Evolutionary conservation across 2,329 filamentous ascomycete species (phyloP).

Genomic region (Furcasterigmium furcatum): DNA sequence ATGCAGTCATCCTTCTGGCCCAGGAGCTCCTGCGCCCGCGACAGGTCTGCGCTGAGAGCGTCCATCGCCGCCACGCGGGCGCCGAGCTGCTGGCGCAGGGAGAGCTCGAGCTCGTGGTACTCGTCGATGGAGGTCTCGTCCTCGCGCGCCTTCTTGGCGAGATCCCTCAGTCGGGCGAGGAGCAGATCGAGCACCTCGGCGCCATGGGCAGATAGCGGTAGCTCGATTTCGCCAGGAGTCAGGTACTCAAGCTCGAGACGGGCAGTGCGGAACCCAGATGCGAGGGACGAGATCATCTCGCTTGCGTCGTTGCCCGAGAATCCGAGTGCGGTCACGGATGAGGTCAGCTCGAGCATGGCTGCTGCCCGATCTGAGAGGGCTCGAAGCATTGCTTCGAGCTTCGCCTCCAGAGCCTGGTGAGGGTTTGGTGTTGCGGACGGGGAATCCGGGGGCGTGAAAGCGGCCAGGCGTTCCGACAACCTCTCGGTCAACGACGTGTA

Average conservation of each 20-base stretch:
- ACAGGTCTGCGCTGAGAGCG: constrained; percentile 38
- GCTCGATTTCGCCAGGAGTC: constrained; percentile 52
- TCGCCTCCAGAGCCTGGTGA: constrained; percentile 33
- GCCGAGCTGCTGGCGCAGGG: constrained; percentile 53
- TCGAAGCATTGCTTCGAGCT: constrained; percentile 38
- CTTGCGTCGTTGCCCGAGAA: constrained; percentile 44
- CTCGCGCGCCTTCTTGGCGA: constrained; percentile 42
- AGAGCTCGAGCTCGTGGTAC: constrained; percentile 53
- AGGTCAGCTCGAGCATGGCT: constrained; percentile 40
- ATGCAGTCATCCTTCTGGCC: constrained; percentile 34
- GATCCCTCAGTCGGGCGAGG: constrained; percentile 43
- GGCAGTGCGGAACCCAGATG: constrained; percentile 49
- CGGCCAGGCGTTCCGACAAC: constrained; percentile 30
- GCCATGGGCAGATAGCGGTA: constrained; percentile 50
- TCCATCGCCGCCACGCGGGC: constrained; percentile 51
- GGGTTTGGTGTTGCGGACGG: constrained; percentile 4
- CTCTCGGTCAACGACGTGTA: constrained; percentile 39
- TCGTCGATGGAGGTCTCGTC: constrained; percentile 56
- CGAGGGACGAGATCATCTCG: constrained; percentile 47
- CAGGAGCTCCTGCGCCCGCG: constrained; percentile 26
- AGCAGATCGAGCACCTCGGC: constrained; percentile 54
- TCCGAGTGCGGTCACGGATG: constrained; percentile 44
- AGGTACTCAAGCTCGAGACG: constrained; percentile 61
- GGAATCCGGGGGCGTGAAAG: constrained; percentile 14
- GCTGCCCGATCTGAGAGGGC: constrained; percentile 45